These are phyloP conservation scores for Nothophaeocryptopus gaeumannii DNA, from an alignment of 2,329 filamentous ascomycete species.

Conservation along the genomic window DNA sequence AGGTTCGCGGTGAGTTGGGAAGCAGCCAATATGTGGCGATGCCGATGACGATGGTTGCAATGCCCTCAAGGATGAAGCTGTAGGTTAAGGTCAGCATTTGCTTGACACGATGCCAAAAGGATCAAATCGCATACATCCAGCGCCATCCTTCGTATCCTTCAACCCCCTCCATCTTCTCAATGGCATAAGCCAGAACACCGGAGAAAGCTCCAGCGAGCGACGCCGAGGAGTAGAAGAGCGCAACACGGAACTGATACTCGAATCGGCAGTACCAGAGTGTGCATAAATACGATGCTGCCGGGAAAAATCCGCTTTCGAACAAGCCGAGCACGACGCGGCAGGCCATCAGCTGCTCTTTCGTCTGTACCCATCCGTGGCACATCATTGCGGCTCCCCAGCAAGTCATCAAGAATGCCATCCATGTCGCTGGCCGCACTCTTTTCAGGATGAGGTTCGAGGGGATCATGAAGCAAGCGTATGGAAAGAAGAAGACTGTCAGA, in stretches of 20 bases:
- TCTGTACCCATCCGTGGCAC: constrained; percentile 33
- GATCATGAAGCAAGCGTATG: constrained; percentile 39
- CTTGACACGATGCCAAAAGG: too few species aligned
- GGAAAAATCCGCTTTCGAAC: constrained; percentile 22
- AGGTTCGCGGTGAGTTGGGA: constrained; percentile 57
- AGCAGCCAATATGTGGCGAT: constrained; percentile 48
- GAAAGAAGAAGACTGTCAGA: constrained; percentile 43
- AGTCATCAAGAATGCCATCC: constrained; percentile 32
- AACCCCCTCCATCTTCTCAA: constrained; percentile 37
- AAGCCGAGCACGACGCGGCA: constrained; percentile 26
- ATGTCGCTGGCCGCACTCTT: constrained; percentile 39
- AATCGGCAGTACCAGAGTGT: constrained; percentile 47
- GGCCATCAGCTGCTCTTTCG: constrained; percentile 29
- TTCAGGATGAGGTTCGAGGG: constrained; percentile 43
- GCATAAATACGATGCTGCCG: constrained; percentile 32
- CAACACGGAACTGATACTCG: constrained; percentile 45
- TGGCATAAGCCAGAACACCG: constrained; percentile 50
- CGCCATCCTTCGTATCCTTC: constrained; percentile 24
- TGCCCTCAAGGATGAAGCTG: constrained; percentile 28
- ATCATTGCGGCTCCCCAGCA: constrained; percentile 32
- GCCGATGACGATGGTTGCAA: constrained; percentile 40
- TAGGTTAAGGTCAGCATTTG: background rate
- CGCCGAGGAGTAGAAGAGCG: constrained; percentile 49
- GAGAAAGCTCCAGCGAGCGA: constrained; percentile 52
- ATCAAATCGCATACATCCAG: constrained; percentile 24